Evolutionary conservation across 2,329 filamentous ascomycete species (phyloP).

Genomic region (Ophiocordyceps camponoti-leonardi): DNA sequence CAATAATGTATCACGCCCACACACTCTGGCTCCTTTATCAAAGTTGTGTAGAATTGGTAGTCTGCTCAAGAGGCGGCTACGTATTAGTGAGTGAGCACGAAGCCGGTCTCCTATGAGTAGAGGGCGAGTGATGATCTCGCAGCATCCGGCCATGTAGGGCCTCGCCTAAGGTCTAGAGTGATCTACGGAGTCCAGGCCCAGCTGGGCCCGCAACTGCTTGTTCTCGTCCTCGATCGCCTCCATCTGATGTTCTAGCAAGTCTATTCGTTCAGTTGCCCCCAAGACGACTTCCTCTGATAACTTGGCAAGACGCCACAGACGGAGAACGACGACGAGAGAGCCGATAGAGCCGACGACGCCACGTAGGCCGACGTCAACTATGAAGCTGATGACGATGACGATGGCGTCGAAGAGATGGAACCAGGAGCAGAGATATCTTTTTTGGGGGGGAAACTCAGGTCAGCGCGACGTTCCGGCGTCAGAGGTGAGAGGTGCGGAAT

Average conservation of each 20-base stretch:
- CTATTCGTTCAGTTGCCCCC: conserved; percentile 44
- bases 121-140: background rate
- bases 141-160: background rate
- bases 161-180: conserved; percentile 1
- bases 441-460: background rate
- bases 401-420: conserved; percentile 49
- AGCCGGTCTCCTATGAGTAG: background rate
- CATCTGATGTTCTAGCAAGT: conserved; percentile 34
- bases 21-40: background rate
- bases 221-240: conserved; percentile 33
- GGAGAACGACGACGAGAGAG: conserved; percentile 47
- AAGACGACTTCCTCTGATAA: conserved; percentile 52
- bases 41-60: background rate
- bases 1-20: background rate
- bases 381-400: conserved; percentile 44
- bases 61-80: too few species aligned
- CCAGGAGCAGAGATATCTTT: conserved; percentile 36
- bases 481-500: conserved; percentile 10
- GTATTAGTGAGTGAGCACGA: too few species aligned
- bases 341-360: conserved; percentile 45
- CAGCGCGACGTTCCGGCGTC: background rate
- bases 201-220: conserved; percentile 7
- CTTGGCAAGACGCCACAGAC: conserved; percentile 53
- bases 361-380: conserved; percentile 41
- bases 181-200: conserved; percentile 6